Evolutionary conservation across 2,329 filamentous ascomycete species (phyloP), one percentile per base, ranked within the genome.

Genomic region (Aspergillus intermedius): DNA sequence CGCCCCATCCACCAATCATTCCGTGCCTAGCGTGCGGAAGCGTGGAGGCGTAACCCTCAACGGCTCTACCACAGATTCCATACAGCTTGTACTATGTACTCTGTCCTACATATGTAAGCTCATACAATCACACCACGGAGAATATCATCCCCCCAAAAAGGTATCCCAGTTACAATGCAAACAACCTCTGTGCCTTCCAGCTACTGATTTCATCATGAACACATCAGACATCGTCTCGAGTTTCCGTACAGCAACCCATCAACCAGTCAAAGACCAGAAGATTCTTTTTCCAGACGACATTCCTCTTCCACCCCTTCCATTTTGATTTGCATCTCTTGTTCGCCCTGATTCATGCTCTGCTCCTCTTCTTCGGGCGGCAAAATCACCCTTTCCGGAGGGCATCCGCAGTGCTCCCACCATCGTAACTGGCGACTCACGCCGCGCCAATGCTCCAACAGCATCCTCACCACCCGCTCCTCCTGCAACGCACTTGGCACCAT

Each of bases 381-480:
- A 15, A 47, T 39, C 15, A 39, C 35, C 13, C 32, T 42, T 17
- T 44, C 35, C 7, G 28, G 45, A 6, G 49, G 42, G 0, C 48
- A 48, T 42, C 50, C 49, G 46, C 32, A 23, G n/a, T 53, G 45
- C 44, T 60, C 57, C 64, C 63, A 67, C n/a, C 49, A 35, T 45
- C 55, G 54, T 37, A 71, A 48, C 43, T 68, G 65, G 17, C 59
- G 57, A 46, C 62, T 67, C 15, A 73, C 56, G 2, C 51, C 55
- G 9, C 59, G 60, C 70, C 70, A 73, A 46, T 64, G 52, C 21
- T 56, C 58, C 41, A 71, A 54, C 50, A 73, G 46, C 57, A 71
- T 60, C 22, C 46, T 53, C 44, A 60, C 59, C 23, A 71, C 62
- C 23, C 60, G 56, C 23, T 60, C 37, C 9, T 12, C 37, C 37